These are phyloP conservation scores for Fragilaria crotonensis DNA, from an alignment of 108 stramenopile genomes.

Conservation along the genomic window DNA sequence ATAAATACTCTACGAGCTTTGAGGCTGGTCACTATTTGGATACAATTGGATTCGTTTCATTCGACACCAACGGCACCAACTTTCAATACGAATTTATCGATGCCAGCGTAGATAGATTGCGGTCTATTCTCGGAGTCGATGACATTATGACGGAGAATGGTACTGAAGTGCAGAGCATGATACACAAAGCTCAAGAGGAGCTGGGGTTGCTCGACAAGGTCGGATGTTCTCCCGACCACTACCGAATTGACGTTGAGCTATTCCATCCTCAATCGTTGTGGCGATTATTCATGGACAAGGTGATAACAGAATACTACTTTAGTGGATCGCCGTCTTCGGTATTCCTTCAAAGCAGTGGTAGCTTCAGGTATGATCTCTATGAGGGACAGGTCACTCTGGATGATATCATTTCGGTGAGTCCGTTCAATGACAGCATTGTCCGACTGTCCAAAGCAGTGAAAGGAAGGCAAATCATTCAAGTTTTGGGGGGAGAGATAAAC, in stretches of 20 bases:
- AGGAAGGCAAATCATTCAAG: not conserved
- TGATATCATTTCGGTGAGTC: conserved; percentile 51
- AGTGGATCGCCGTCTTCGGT: not conserved
- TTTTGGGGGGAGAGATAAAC: not conserved
- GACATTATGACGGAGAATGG: conserved; percentile 46
- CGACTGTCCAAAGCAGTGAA: conserved; percentile 19
- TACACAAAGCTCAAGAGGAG: conserved; percentile 32
- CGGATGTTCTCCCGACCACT: conserved; percentile 44
- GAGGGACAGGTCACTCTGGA: conserved; percentile 29
- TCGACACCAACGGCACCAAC: conserved; percentile 18
- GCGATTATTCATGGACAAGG: conserved; percentile 22
- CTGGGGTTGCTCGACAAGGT: conserved; percentile 38
- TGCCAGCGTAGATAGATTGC: conserved; percentile 32
- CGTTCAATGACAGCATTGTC: conserved; percentile 51
- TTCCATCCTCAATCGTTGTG: conserved; percentile 23
- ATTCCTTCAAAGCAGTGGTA: conserved; percentile 11
- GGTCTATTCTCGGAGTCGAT: conserved; percentile 17
- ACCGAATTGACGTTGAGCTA: conserved; percentile 16
- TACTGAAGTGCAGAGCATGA: conserved; percentile 38
- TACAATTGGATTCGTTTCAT: conserved; percentile 67
- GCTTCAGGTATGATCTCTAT: conserved; percentile 43
- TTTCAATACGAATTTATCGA: conserved; percentile 49
- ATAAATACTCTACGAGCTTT: conserved; percentile 30
- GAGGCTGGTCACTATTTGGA: conserved; percentile 71
- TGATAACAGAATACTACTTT: conserved; percentile 18